These are phyloP conservation scores for Avena insularis DNA, from an alignment of 176 grass and related monocot genomes.

Conservation along the genomic window DNA sequence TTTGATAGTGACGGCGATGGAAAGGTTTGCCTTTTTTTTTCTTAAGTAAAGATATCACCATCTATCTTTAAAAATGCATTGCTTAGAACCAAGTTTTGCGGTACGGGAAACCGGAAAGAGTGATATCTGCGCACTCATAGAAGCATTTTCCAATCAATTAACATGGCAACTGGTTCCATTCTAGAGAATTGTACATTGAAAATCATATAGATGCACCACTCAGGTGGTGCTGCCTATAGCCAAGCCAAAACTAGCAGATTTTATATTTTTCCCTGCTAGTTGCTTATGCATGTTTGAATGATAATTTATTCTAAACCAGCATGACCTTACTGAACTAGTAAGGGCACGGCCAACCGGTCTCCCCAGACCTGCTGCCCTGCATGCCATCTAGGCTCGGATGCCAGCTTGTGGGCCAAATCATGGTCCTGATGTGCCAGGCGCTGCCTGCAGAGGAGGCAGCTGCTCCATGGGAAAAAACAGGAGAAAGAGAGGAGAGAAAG, in stretches of 20 bases:
- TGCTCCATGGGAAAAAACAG: too few relatives aligned
- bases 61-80: background rate
- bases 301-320: background rate
- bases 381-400: too few relatives aligned
- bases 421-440: too few relatives aligned
- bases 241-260: background rate
- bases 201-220: background rate
- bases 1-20: slow-evolving; percentile 86
- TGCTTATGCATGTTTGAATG: background rate
- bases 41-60: background rate
- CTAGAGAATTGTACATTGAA: background rate
- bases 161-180: background rate
- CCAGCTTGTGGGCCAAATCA: too few relatives aligned
- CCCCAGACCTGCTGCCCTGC: too few relatives aligned
- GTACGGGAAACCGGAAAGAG: background rate
- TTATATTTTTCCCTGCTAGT: background rate
- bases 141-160: slow-evolving; percentile 17
- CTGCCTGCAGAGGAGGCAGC: too few relatives aligned
- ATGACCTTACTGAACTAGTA: background rate
- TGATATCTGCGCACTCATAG: background rate
- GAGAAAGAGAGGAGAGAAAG: too few relatives aligned
- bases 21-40: slow-evolving; percentile 60
- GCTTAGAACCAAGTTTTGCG: background rate
- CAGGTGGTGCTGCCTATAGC: background rate
- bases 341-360: too few relatives aligned